Percentiles rank a stretch among this genome's conserved stretches.
Conservation (phyloP, 2,329 filamentous ascomycete species). For the Colletotrichum tanaceti region DNA sequence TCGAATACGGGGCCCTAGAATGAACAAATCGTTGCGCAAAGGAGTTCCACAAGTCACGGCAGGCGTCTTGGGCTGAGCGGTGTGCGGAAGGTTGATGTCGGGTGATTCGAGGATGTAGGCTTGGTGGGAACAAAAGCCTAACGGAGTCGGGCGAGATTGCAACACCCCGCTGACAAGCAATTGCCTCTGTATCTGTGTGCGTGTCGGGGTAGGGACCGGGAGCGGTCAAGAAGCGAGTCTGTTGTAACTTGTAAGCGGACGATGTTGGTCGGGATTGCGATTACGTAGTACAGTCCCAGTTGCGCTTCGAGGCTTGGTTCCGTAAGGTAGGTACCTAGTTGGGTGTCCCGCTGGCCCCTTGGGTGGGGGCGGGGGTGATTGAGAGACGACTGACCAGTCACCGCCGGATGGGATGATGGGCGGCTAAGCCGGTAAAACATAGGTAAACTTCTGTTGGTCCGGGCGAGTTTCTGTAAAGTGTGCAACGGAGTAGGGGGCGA, state of each 20-base stretch:
- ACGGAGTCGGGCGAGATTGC: background rate
- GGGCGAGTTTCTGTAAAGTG: background rate
- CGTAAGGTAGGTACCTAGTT: too few relatives aligned
- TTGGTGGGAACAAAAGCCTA: background rate
- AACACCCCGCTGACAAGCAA: background rate
- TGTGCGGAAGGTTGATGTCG: slow-evolving; percentile 5
- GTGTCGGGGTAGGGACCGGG: background rate
- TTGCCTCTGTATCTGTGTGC: background rate
- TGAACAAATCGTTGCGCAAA: background rate
- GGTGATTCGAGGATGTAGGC: background rate
- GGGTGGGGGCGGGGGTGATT: background rate
- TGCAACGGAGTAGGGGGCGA: too few relatives aligned
- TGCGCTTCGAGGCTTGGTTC: background rate
- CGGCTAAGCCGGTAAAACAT: slow-evolving; percentile 8
- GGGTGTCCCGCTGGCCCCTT: slow-evolving; percentile 5
- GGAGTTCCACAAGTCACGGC: background rate
- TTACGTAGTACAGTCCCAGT: background rate
- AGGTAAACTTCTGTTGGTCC: background rate
- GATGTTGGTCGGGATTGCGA: background rate
- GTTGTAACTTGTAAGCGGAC: background rate
- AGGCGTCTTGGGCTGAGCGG: slow-evolving; percentile 7
- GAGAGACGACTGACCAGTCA: slow-evolving; percentile 8
- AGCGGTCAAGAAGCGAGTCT: background rate
- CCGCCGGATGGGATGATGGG: background rate
- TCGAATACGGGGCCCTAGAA: background rate